Evolutionary conservation across 2,329 filamentous ascomycete species (phyloP).

Genomic region (Fusarium irregulare): DNA sequence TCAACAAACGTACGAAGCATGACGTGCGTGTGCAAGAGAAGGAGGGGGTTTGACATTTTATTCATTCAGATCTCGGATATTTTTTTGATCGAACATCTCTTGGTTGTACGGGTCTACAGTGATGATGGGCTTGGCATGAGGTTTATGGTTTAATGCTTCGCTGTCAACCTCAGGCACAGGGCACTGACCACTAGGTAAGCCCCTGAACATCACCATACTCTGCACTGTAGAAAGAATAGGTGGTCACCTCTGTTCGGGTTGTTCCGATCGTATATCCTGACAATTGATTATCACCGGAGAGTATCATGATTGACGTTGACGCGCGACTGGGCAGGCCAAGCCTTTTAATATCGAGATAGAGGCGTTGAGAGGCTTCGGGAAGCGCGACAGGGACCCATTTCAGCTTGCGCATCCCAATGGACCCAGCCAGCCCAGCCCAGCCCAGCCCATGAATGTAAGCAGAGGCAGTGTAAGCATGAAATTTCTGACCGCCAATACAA

Average conservation of each 20-base stretch:
- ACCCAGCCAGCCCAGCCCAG: background rate
- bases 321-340: background rate
- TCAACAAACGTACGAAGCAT: conserved; percentile 23
- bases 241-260: background rate
- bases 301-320: background rate
- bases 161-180: conserved; percentile 30
- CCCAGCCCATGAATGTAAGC: conserved; percentile 11
- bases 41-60: background rate
- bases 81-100: conserved; percentile 1
- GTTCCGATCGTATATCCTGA: background rate
- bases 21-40: conserved; percentile 25
- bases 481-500: conserved; percentile 7
- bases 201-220: conserved; percentile 7
- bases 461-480: conserved; percentile 11
- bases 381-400: conserved; percentile 9
- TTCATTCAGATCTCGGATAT: conserved; percentile 25
- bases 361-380: conserved; percentile 8
- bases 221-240: background rate
- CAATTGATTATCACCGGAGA: background rate
- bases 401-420: conserved; percentile 1
- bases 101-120: background rate
- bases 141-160: conserved; percentile 15
- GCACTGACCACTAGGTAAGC: conserved; percentile 20
- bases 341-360: background rate
- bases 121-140: conserved; percentile 21